Evolutionary conservation across 257 asterid genomes (phyloP), one percentile per base, ranked within the genome.

Genomic region (Rauvolfia tetraphylla): DNA sequence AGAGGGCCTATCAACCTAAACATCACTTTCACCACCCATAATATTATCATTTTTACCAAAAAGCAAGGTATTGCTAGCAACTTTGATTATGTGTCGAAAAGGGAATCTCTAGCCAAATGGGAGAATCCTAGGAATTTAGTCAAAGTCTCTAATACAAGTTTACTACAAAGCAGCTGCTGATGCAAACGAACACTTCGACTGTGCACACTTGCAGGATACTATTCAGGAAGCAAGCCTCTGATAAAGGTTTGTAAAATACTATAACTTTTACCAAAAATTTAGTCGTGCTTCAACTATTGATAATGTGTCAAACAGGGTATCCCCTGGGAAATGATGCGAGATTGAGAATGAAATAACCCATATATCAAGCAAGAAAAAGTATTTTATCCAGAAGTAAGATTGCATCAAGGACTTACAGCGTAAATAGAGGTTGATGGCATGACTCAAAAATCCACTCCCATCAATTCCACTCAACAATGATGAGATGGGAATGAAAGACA

Each of bases 371-470:
- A 15, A 53, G 18, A 56, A 51, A 27, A 49, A 69, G n/a, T n/a
- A 23, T 29, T n/a, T 13, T 41, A 25, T 72, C 39, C 33, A 67
- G 31, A 57, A 72, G 56, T 54, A 58, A 20, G 68, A 82, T 3
- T 65, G 41, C 38, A 71, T 31, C 71, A 14, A 33, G 61, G 75
- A 70, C 94, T 91, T 89, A 91, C 96, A 89, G 22, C 96, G 94
- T 77, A 91, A 84, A 82, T 91, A 91, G 69, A 91, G 86, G 74
- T 91, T 91, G 82, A 89, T 91, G 80, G 96, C 96, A 58, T 91
- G 96, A 70, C 92, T 88, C 76, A 91, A 76, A 83, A 91, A 91
- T 79, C 94, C 96, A 81, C 91, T 91, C 75, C 96, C 96, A 63
- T 91, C 91, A 74, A 87, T 82, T 83, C 96, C 96, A 62, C 76